Conservation (phyloP, 805 yeast species). For the Saccharomyces kudriavzevii region DNA sequence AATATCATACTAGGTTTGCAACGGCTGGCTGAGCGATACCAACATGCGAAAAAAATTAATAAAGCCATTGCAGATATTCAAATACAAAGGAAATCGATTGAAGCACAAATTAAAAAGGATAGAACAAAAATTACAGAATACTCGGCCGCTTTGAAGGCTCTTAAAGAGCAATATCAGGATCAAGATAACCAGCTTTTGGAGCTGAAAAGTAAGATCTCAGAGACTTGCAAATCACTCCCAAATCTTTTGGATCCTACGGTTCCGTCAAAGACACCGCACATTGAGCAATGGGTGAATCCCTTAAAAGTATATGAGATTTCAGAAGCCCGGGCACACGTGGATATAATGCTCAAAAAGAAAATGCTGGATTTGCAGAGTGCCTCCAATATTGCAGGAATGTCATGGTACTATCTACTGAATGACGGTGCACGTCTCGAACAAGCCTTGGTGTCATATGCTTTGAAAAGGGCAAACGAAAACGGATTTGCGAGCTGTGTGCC, state of each 20-base stretch:
- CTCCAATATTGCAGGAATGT: conserved; percentile 63
- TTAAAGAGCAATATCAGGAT: conserved; percentile 24
- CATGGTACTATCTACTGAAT: conserved; percentile 78
- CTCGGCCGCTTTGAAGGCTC: conserved; percentile 12
- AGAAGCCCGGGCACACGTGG: conserved; percentile 48
- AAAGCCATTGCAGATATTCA: conserved; percentile 24
- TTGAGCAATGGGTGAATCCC: conserved; percentile 47
- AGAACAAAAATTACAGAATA: conserved; percentile 11
- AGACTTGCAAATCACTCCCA: conserved; percentile 49
- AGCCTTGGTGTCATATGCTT: conserved; percentile 76
- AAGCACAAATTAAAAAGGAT: conserved; percentile 19
- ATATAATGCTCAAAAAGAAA: conserved; percentile 58
- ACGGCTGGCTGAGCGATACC: conserved; percentile 23
- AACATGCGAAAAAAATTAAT: conserved; percentile 14
- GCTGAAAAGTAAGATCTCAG: conserved; percentile 33
- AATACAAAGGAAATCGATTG: conserved; percentile 24
- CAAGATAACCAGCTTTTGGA: conserved; percentile 10
- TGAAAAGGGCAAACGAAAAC: conserved; percentile 51
- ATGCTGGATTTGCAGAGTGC: conserved; percentile 68
- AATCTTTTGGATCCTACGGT: conserved; percentile 49
- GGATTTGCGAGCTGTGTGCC: conserved; percentile 73
- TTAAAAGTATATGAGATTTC: conserved; percentile 21
- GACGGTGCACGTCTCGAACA: conserved; percentile 86
- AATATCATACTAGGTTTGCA: conserved; percentile 21
- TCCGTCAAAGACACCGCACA: conserved; percentile 33